A percentile compares a stretch with the other conserved stretches of the same genome.
Evolutionary conservation across 495 filamentous ascomycete genomes (phyloP).

Genomic region (Hypoxylon perforatum): DNA sequence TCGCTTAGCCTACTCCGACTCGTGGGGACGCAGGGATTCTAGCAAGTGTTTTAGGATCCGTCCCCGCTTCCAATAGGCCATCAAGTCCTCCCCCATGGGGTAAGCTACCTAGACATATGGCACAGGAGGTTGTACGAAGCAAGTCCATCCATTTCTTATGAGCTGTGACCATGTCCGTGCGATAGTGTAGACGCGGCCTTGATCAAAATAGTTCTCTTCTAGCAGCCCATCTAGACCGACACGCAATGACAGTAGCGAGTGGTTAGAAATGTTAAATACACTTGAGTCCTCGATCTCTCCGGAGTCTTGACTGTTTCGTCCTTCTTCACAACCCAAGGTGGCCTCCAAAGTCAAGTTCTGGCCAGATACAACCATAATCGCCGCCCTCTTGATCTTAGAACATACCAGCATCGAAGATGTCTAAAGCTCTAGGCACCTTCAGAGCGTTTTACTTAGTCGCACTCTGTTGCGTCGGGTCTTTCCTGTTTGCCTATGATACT

Average conservation of each 20-base stretch:
- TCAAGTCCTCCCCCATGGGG: slow-evolving; percentile 9
- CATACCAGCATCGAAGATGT: slow-evolving; percentile 10
- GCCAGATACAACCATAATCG: not conserved
- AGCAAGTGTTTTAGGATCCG: not conserved
- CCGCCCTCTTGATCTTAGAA: not conserved
- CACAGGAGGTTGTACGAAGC: not conserved
- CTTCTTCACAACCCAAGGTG: not conserved
- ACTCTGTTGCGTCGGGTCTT: slow-evolving; percentile 35
- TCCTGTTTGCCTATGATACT: slow-evolving; percentile 52
- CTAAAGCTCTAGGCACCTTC: slow-evolving; percentile 24
- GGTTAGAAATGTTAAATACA: not conserved
- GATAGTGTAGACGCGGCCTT: not conserved
- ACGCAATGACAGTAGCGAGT: not conserved
- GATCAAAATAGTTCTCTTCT: not conserved
- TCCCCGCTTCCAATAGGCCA: slow-evolving; percentile 10
- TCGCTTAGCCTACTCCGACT: not conserved
- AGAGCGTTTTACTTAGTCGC: slow-evolving; percentile 28
- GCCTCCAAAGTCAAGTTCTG: too few species aligned
- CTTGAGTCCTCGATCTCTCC: not conserved
- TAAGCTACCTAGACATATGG: not conserved
- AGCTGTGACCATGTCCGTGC: not conserved
- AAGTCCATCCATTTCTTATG: not conserved
- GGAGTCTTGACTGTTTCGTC: too few species aligned
- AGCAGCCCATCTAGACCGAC: not conserved
- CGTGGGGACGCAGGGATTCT: not conserved